Conservation (phyloP, 768 basidiomycete species). For the Rhizopogon sp. region DNA sequence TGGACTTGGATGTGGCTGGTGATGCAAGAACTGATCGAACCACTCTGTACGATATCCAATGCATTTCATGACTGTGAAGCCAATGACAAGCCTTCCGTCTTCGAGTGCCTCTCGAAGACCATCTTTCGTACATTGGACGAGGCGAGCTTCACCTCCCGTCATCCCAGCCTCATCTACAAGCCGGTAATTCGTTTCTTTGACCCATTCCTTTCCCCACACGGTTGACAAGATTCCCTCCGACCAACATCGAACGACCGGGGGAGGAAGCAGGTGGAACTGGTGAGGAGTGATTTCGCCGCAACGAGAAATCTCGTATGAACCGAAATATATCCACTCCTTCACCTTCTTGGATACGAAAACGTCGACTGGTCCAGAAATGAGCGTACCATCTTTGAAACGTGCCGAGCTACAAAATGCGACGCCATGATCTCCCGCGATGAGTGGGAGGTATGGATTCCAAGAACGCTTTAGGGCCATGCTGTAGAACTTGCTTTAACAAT, state of each 20-base stretch:
- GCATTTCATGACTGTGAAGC: slow-evolving; percentile 15
- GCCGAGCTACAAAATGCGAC: slow-evolving; percentile 7
- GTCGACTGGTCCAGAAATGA: slow-evolving; percentile 5
- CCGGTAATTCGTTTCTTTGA: not conserved
- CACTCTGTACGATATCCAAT: slow-evolving; percentile 16
- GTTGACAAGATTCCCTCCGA: slow-evolving; percentile 1
- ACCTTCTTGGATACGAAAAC: slow-evolving; percentile 10
- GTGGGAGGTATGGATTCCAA: slow-evolving; percentile 13
- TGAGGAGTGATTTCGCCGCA: slow-evolving; percentile 10
- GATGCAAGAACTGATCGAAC: slow-evolving; percentile 12
- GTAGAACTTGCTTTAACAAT: not conserved
- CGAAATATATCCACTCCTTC: slow-evolving; percentile 3
- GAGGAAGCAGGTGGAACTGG: slow-evolving; percentile 7
- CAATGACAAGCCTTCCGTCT: slow-evolving; percentile 13
- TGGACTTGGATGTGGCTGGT: slow-evolving; percentile 12
- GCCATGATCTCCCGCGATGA: slow-evolving; percentile 10
- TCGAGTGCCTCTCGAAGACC: slow-evolving; percentile 8
- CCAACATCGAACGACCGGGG: slow-evolving; percentile 6
- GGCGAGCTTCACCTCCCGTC: not conserved
- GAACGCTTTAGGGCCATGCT: slow-evolving; percentile 10
- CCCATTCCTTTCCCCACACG: slow-evolving; percentile 1
- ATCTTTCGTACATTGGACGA: slow-evolving; percentile 2
- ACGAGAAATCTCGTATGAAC: slow-evolving; percentile 6
- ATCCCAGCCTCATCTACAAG: not conserved
- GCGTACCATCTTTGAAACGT: not conserved